Conservation (phyloP, 2,329 filamentous ascomycete species). For the Bimuria novae-zelandiae region DNA sequence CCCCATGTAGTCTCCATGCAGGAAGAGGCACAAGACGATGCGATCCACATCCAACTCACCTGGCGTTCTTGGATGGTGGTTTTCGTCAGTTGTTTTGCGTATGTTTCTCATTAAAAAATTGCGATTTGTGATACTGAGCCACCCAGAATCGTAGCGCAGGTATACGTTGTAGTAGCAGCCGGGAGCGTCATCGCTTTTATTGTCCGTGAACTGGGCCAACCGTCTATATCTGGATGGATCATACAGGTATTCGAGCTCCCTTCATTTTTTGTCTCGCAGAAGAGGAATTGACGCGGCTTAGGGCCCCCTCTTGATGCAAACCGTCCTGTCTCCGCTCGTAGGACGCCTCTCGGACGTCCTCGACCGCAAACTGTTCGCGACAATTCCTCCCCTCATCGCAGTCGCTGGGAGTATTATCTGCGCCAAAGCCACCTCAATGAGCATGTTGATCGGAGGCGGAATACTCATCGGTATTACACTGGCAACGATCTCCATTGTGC, state of each 20-base stretch:
- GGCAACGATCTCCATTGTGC: constrained; percentile 59
- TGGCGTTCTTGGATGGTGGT: constrained; percentile 61
- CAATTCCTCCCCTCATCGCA: constrained; percentile 58
- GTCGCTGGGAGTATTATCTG: constrained; percentile 60
- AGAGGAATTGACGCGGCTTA: constrained; percentile 23
- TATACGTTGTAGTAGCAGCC: constrained; percentile 61
- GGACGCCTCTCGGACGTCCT: constrained; percentile 62
- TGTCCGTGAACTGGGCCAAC: constrained; percentile 58
- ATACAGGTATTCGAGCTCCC: constrained; percentile 51
- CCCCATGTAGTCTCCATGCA: constrained; percentile 32
- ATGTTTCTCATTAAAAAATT: constrained; percentile 2
- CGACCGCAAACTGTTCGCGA: constrained; percentile 59
- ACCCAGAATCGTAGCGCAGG: constrained; percentile 55
- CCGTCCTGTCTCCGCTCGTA: constrained; percentile 60
- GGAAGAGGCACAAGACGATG: constrained; percentile 35
- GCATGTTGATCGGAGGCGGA: constrained; percentile 61
- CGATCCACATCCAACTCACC: constrained; percentile 53
- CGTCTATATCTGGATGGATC: constrained; percentile 59
- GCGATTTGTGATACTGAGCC: constrained; percentile 21
- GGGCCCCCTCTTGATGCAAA: constrained; percentile 63
- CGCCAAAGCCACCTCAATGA: constrained; percentile 60
- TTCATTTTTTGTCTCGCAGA: neutral
- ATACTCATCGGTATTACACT: constrained; percentile 62
- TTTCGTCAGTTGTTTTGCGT: constrained; percentile 57
- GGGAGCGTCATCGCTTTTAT: constrained; percentile 63